Percentiles rank a stretch among this genome's conserved stretches.
Evolutionary conservation across 768 basidiomycete species (phyloP).

Genomic region (Leccinum variicolor): DNA sequence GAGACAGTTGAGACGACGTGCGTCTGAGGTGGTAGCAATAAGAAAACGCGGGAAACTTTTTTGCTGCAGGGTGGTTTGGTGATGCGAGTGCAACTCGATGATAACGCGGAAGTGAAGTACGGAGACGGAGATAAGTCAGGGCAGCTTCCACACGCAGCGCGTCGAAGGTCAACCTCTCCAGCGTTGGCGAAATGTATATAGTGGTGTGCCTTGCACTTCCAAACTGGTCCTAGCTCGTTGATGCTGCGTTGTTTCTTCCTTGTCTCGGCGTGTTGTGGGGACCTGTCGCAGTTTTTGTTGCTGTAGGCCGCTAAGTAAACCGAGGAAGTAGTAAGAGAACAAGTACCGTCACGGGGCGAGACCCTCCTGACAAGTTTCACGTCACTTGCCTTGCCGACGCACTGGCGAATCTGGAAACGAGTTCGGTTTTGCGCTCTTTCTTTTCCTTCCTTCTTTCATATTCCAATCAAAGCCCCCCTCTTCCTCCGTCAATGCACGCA

Average conservation of each 20-base stretch:
- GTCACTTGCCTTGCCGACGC: conserved; percentile 14
- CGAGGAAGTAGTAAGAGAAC: background rate
- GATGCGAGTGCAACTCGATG: background rate
- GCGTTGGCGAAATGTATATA: background rate
- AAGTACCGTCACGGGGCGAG: background rate
- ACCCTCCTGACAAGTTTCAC: conserved; percentile 22
- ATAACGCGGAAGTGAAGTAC: conserved; percentile 17
- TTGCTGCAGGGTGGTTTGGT: conserved; percentile 1
- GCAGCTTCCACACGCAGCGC: conserved; percentile 11
- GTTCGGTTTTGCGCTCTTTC: background rate
- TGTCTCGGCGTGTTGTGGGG: conserved; percentile 16
- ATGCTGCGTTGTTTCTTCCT: conserved; percentile 7
- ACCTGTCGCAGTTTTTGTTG: conserved; percentile 2
- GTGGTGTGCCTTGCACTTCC: conserved; percentile 7
- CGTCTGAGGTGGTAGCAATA: conserved; percentile 1
- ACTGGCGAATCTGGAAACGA: background rate
- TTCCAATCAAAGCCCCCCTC: background rate
- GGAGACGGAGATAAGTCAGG: conserved; percentile 21
- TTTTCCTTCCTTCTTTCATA: conserved; percentile 2
- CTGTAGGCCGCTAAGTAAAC: background rate
- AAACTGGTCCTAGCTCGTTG: conserved; percentile 8
- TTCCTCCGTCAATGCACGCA: background rate
- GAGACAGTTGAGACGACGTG: conserved; percentile 6
- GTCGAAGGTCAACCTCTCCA: background rate
- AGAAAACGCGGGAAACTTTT: background rate